Evolutionary conservation across 2,329 filamentous ascomycete species (phyloP).

Genomic region (Pseudocercospora eumusae): DNA sequence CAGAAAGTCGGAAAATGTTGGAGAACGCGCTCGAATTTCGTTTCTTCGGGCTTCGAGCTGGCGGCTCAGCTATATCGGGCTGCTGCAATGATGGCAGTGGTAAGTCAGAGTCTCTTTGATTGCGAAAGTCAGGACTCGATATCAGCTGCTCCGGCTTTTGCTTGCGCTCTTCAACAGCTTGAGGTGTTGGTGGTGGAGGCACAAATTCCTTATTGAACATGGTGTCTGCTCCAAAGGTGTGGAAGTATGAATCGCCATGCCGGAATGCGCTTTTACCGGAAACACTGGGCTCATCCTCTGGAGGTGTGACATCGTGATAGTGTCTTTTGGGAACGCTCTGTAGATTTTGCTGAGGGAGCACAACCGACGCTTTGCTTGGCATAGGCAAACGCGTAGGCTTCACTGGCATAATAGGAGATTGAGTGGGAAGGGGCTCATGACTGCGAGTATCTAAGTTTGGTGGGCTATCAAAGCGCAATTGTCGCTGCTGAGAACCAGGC

Average conservation of each 20-base stretch:
- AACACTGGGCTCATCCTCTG: constrained; percentile 24
- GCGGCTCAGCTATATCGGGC: constrained; percentile 1
- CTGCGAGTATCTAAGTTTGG: constrained; percentile 1
- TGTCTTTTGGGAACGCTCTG: constrained; percentile 16
- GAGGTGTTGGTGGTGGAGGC: constrained; percentile 14
- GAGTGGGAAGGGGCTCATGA: not conserved
- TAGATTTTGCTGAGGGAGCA: not conserved
- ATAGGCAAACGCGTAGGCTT: not conserved
- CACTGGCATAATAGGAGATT: not conserved
- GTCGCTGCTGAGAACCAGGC: constrained; percentile 1
- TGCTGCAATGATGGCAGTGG: not conserved
- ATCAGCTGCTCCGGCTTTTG: not conserved
- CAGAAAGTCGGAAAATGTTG: constrained; percentile 25
- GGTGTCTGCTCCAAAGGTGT: constrained; percentile 28
- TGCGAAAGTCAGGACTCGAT: not conserved
- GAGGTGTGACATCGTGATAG: constrained; percentile 31
- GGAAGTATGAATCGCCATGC: constrained; percentile 32
- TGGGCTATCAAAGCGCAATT: constrained; percentile 23
- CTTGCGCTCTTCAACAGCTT: constrained; percentile 5
- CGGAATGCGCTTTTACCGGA: constrained; percentile 14
- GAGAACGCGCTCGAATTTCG: constrained; percentile 28
- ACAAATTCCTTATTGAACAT: constrained; percentile 27
- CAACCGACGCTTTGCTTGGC: not conserved
- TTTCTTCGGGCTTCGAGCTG: constrained; percentile 1
- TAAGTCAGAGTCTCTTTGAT: not conserved